A percentile compares a stretch with the other conserved stretches of the same genome.
Evolutionary conservation across 768 basidiomycete species (phyloP).

Genomic region (Saitozyma sp.): DNA sequence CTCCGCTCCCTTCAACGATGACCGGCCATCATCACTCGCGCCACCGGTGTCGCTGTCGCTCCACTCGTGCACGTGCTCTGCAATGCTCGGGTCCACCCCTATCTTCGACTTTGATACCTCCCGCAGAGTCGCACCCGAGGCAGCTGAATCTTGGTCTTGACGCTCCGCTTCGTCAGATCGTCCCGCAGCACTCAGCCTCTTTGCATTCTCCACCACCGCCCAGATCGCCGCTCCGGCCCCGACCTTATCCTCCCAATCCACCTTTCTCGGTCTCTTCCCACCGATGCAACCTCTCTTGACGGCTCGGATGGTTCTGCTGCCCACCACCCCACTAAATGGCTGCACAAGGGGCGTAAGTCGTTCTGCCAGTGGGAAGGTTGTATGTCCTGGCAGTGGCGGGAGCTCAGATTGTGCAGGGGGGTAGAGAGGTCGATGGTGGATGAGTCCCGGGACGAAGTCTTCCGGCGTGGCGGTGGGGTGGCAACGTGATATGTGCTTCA

Average conservation of each 20-base stretch:
- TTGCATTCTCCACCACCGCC: constrained; percentile 29
- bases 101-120: too few relatives aligned
- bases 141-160: too few relatives aligned
- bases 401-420: not conserved
- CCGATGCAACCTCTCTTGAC: constrained; percentile 18
- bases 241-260: constrained; percentile 17
- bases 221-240: constrained; percentile 33
- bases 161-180: not conserved
- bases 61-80: too few relatives aligned
- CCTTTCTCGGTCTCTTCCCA: constrained; percentile 22
- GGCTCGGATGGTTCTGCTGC: not conserved
- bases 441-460: constrained; percentile 45
- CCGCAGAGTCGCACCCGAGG: too few relatives aligned
- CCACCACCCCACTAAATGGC: not conserved
- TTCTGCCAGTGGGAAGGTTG: not conserved
- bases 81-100: too few relatives aligned
- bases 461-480: constrained; percentile 38
- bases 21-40: too few relatives aligned
- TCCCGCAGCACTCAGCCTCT: constrained; percentile 5
- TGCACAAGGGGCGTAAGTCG: not conserved
- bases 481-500: constrained; percentile 41
- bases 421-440: constrained; percentile 23
- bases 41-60: too few relatives aligned
- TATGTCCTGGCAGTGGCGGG: constrained; percentile 1
- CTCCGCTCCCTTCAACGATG: too few relatives aligned